Conservation (phyloP, 371 early-diverging fungal genomes). For the Umbelopsis sp. region DNA sequence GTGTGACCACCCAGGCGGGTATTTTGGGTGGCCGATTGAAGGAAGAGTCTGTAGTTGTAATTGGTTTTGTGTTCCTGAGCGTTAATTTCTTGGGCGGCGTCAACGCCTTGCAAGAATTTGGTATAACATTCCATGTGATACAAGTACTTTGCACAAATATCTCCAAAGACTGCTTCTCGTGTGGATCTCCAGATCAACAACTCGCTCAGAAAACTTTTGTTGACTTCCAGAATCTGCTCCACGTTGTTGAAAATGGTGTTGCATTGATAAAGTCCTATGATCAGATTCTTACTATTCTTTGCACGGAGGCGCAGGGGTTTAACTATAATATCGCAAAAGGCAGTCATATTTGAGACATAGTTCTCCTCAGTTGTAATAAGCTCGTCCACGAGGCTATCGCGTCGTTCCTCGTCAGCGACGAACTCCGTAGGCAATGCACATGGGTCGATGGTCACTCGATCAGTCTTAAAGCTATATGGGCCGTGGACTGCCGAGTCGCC, state of each 20-base stretch:
- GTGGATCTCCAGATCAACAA: not conserved
- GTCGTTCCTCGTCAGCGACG: not conserved
- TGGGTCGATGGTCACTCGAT: conserved; percentile 13
- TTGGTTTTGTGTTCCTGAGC: conserved; percentile 19
- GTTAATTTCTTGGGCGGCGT: conserved; percentile 5
- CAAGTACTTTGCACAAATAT: conserved; percentile 19
- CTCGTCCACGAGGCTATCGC: conserved; percentile 8
- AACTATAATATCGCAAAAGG: conserved; percentile 12
- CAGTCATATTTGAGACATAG: conserved; percentile 17
- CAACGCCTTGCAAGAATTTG: conserved; percentile 22
- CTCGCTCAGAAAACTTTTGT: conserved; percentile 1
- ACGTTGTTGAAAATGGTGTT: conserved; percentile 21
- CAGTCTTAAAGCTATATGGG: not conserved
- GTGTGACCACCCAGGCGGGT: conserved; percentile 8
- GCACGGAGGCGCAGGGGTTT: conserved; percentile 13
- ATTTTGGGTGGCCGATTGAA: conserved; percentile 8
- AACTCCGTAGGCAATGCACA: not conserved
- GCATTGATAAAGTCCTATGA: conserved; percentile 17
- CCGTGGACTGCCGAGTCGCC: conserved; percentile 3
- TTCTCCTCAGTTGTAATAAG: conserved; percentile 19
- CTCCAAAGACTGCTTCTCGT: conserved; percentile 3
- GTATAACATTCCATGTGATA: conserved; percentile 20
- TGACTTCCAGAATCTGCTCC: conserved; percentile 20
- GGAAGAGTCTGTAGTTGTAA: conserved; percentile 3
- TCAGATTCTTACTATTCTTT: conserved; percentile 2